phyloP scores from a whole-genome alignment of 768 basidiomycete genomes.

The Sarcodon sp. region DNA sequence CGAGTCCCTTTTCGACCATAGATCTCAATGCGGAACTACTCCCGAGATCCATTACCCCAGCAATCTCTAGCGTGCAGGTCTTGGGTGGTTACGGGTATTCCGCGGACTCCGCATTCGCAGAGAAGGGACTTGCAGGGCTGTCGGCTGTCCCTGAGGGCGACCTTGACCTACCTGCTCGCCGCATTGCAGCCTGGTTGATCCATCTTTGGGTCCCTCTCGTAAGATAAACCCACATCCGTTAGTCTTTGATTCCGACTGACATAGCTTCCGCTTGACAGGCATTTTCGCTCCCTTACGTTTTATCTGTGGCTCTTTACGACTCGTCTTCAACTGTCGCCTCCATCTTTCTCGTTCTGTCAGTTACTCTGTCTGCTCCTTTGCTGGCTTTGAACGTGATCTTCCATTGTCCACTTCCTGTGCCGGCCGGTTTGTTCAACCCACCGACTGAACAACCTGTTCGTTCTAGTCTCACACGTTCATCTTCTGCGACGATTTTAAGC shows the following conservation, averaged over 20 bases:
- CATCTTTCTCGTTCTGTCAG: slow-evolving; percentile 44
- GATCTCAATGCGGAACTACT: slow-evolving; percentile 31
- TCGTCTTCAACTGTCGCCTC: slow-evolving; percentile 25
- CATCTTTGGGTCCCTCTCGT: slow-evolving; percentile 62
- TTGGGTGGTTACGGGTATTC: slow-evolving; percentile 58
- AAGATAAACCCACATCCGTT: slow-evolving; percentile 15
- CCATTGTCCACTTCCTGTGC: slow-evolving; percentile 53
- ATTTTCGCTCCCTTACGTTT: slow-evolving; percentile 52
- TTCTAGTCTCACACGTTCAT: slow-evolving; percentile 25
- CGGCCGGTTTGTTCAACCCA: slow-evolving; percentile 48
- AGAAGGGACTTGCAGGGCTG: slow-evolving; percentile 37
- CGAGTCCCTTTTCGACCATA: slow-evolving; percentile 12
- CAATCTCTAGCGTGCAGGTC: slow-evolving; percentile 44
- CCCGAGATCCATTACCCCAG: slow-evolving; percentile 38
- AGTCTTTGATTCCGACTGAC: neutral
- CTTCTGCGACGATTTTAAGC: slow-evolving; percentile 30
- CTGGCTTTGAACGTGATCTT: slow-evolving; percentile 48
- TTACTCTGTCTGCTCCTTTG: slow-evolving; percentile 58
- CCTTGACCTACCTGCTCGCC: slow-evolving; percentile 41
- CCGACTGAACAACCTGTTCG: slow-evolving; percentile 25
- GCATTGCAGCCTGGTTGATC: slow-evolving; percentile 50
- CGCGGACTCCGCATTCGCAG: slow-evolving; percentile 29
- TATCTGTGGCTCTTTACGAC: slow-evolving; percentile 25
- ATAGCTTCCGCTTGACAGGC: slow-evolving; percentile 21
- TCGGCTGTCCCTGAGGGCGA: slow-evolving; percentile 29